These are phyloP conservation scores for Saitozyma sp. DNA, from an alignment of 768 basidiomycete species.

Conservation along the genomic window DNA sequence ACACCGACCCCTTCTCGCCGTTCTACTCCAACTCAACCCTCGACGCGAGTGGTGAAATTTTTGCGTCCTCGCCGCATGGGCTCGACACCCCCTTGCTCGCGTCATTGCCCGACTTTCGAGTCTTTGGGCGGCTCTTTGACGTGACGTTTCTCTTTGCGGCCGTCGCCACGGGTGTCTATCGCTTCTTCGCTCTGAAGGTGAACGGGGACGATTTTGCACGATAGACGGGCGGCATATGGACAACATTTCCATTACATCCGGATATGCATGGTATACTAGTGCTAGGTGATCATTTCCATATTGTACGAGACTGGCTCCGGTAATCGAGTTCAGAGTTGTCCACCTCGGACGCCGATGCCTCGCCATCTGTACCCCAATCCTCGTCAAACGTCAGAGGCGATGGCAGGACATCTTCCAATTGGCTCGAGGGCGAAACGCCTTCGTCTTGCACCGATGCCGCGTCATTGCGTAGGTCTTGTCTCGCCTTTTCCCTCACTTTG, in stretches of 20 bases:
- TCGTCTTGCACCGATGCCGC: too few species aligned
- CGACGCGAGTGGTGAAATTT: neutral
- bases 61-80: neutral
- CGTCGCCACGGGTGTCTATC: slow-evolving; percentile 26
- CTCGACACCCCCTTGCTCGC: slow-evolving; percentile 41
- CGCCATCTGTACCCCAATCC: slow-evolving; percentile 30
- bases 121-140: slow-evolving; percentile 51
- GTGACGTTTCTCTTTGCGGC: slow-evolving; percentile 43
- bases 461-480: too few species aligned
- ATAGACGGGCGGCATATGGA: neutral
- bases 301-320: neutral
- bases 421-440: too few species aligned
- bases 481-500: neutral
- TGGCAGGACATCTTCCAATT: neutral
- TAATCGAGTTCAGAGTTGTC: slow-evolving; percentile 11
- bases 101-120: slow-evolving; percentile 47
- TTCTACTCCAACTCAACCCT: slow-evolving; percentile 19
- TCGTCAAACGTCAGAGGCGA: neutral
- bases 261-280: neutral
- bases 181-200: slow-evolving; percentile 43
- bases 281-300: neutral
- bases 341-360: slow-evolving; percentile 31
- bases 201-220: slow-evolving; percentile 12
- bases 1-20: slow-evolving; percentile 26
- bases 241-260: neutral